Evolutionary conservation across 805 yeast genomes (phyloP), one percentile per base, ranked within the genome.

Genomic region (Grigorovia transvaalensis): DNA sequence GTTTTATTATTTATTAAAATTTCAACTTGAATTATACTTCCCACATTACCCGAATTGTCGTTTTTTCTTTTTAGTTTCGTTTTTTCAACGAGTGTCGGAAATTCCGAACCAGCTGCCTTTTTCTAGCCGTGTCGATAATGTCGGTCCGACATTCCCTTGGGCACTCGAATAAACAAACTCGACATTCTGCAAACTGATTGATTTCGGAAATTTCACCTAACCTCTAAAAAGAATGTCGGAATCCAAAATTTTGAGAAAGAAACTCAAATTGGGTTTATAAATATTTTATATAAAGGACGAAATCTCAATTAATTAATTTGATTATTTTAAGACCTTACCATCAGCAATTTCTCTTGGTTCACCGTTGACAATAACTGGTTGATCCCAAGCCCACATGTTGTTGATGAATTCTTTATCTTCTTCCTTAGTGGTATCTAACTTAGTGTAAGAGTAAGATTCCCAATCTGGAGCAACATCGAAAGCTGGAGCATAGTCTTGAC

Each of bases 401-500:
- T 86, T 78, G 65, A 93, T 71, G 68, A 88, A 87, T 59, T 77
- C 86, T 75, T 79, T 84, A 79, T 79, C 87, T 70, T 80, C 93
- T 60, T 81, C 81, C 61, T 81, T 80, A 64, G 88, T 65, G 55
- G 85, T 78, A 69, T 91, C 97, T 69, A 91, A 79, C 79, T 86
- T 83, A 69, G 81, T 73, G 86, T 79, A 88, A 54, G 71, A 69
- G 77, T 88, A 91, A 50, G 96, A 88, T 77, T 91, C 98, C 95
- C 96, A 89, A 76, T 93, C 99, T 73, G 99, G 97, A 68, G 98
- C 99, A 72, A 93, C 98, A 59, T 91, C 86, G 69, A 91, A 88
- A 58, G 96, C 99, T 72, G 97, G 96, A 53, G 63, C 79, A 69
- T 64, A 74, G 56, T 91, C 96, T 74, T 91, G 88, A 66, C 99